Percentiles rank a stretch among this genome's conserved stretches.
Evolutionary conservation across 345 rosid species (phyloP).

Genomic region (Geranium rotundifolium): DNA sequence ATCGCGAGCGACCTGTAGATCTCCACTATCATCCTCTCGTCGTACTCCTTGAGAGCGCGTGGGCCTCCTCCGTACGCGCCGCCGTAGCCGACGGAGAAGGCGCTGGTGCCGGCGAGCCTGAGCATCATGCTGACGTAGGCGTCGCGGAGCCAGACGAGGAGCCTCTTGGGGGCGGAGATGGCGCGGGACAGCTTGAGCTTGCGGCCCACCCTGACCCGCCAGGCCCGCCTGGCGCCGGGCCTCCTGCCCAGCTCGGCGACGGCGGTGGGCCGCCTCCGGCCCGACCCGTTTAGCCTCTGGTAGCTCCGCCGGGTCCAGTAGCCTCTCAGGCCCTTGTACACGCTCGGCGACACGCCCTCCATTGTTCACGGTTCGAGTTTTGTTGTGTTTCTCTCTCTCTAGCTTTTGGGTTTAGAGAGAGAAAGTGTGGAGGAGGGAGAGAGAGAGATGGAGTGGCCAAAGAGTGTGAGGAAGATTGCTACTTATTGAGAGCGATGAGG

Average conservation of each 20-base stretch:
- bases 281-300: slow-evolving; percentile 29
- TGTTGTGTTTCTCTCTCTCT: too few relatives aligned
- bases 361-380: not conserved
- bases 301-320: slow-evolving; percentile 42
- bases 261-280: slow-evolving; percentile 7
- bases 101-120: slow-evolving; percentile 33
- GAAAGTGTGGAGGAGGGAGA: not conserved
- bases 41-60: slow-evolving; percentile 37
- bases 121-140: slow-evolving; percentile 66
- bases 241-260: slow-evolving; percentile 14
- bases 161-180: slow-evolving; percentile 34
- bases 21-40: slow-evolving; percentile 47
- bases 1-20: slow-evolving; percentile 54
- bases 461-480: not conserved
- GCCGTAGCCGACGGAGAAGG: slow-evolving; percentile 17
- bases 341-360: slow-evolving; percentile 11
- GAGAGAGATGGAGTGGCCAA: not conserved
- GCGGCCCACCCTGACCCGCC: slow-evolving; percentile 47
- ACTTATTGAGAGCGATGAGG: too few relatives aligned
- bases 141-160: slow-evolving; percentile 52
- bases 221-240: slow-evolving; percentile 25
- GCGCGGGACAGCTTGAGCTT: slow-evolving; percentile 11
- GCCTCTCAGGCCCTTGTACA: slow-evolving; percentile 9
- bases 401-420: not conserved
- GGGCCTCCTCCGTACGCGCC: slow-evolving; percentile 19